Conservation (phyloP, 75 land plant genomes). For the Pinus albicaulis region DNA sequence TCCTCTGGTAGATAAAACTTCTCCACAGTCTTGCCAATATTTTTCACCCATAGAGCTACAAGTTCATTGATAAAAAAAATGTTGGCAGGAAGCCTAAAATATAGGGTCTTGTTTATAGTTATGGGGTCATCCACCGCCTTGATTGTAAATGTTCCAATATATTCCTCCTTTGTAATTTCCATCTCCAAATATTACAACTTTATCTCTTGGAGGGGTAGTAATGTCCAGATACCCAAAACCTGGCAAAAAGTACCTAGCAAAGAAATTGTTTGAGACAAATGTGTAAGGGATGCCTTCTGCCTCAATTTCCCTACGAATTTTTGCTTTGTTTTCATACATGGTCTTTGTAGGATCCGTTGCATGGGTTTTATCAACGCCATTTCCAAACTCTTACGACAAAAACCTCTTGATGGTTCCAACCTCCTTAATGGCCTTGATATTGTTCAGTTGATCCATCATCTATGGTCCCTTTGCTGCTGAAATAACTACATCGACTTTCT, state of each 20-base stretch:
- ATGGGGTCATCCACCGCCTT: slow-evolving; percentile 33
- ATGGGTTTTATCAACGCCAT: slow-evolving; percentile 22
- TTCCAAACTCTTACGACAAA: slow-evolving; percentile 48
- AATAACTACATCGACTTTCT: slow-evolving; percentile 38
- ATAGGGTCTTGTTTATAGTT: slow-evolving; percentile 32
- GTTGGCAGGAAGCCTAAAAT: slow-evolving; percentile 31
- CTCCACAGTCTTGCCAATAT: slow-evolving; percentile 28
- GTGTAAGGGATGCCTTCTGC: slow-evolving; percentile 47
- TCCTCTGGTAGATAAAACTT: slow-evolving; percentile 15
- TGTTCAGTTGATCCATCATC: slow-evolving; percentile 28
- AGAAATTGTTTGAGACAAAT: slow-evolving; percentile 26
- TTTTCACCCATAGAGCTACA: slow-evolving; percentile 46
- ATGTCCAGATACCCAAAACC: slow-evolving; percentile 30
- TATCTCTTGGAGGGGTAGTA: slow-evolving; percentile 25
- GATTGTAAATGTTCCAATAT: slow-evolving; percentile 33
- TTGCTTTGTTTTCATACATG: slow-evolving; percentile 16
- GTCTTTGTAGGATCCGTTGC: slow-evolving; percentile 10
- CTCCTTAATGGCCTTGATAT: slow-evolving; percentile 38
- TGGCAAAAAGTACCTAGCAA: slow-evolving; percentile 36
- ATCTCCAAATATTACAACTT: slow-evolving; percentile 28
- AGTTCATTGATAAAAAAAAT: slow-evolving; percentile 21
- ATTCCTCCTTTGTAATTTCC: slow-evolving; percentile 49
- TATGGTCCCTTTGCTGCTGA: slow-evolving; percentile 15
- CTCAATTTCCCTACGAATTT: slow-evolving; percentile 19
- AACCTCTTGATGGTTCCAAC: slow-evolving; percentile 43